Conservation (phyloP, 192 early-diverging fungal genomes). For the Irineochytrium annulatum region DNA sequence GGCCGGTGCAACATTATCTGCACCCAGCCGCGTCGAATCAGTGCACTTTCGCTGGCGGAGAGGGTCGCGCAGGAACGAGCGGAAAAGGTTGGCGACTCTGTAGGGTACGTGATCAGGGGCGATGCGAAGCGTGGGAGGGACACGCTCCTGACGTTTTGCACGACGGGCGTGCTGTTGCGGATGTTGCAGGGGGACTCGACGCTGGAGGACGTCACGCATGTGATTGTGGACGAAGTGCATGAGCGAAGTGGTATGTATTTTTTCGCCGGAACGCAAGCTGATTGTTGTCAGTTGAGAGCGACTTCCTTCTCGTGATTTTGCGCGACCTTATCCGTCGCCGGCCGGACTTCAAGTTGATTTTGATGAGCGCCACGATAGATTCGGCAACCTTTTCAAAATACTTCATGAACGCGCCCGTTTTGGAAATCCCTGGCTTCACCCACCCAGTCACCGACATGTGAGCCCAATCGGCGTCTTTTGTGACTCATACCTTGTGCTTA, state of each 20-base stretch:
- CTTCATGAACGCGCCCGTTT: slow-evolving; percentile 43
- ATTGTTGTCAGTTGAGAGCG: slow-evolving; percentile 30
- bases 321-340: slow-evolving; percentile 48
- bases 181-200: slow-evolving; percentile 61
- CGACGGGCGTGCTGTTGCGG: slow-evolving; percentile 69
- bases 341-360: slow-evolving; percentile 52
- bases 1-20: slow-evolving; percentile 58
- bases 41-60: slow-evolving; percentile 75
- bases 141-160: slow-evolving; percentile 45
- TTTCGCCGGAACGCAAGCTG: background rate
- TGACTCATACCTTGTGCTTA: too few species aligned
- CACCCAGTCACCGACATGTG: slow-evolving; percentile 43
- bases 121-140: slow-evolving; percentile 41
- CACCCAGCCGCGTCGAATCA: slow-evolving; percentile 61
- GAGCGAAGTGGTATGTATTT: slow-evolving; percentile 60
- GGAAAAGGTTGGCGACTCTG: slow-evolving; percentile 53
- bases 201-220: slow-evolving; percentile 55
- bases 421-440: slow-evolving; percentile 58
- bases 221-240: slow-evolving; percentile 81
- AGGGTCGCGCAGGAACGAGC: slow-evolving; percentile 67
- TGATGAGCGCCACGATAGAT: slow-evolving; percentile 76
- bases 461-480: background rate
- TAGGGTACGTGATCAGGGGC: slow-evolving; percentile 76
- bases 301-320: slow-evolving; percentile 73
- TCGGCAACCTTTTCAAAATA: slow-evolving; percentile 46